Base-by-base conservation (phyloP, 2,329 filamentous ascomycete species). In the Blastomyces gilchristii region DNA sequence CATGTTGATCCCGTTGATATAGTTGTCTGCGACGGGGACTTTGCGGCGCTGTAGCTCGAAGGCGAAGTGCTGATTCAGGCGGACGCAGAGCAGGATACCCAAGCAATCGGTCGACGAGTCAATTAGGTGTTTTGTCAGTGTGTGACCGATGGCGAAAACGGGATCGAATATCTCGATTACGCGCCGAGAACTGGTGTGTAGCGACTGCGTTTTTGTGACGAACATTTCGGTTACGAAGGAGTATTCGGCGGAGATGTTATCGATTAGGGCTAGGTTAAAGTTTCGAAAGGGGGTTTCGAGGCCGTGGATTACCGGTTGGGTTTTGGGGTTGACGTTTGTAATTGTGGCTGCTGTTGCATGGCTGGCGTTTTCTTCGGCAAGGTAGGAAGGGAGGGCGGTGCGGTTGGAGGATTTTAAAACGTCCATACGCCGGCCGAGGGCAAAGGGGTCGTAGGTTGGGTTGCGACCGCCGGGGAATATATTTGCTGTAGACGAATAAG, bases 1-100 rank as follows among this genome's bases (percentile, higher is more conserved):
- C 91, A 99, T 99, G 71, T 89, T 92, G 5, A 91, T 96, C 56
- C 86, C 92, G 73, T 99, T 99, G 72, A 97, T 87, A 73, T 99
- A 99, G 49, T 85, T 83, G 71, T 99, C 94, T 1, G 90, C 87
- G 5, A 91, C 87, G 0, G 94, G 94, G 0, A 97, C 86, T 72
- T 95, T 93, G 62, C 93, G 86, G 12, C 93, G 85, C 75, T 99
- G 94, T 43, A 97, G 82, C 75, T 96, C 90, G 72, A 99, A 99
- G 18, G 94, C 92, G 64, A 93, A 87, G 68, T 94, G 90, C 72
- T 97, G 94, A 69, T 96, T 99, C 18, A 99, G 78, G 6, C 94
- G 86, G 41, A 99, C 92, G 71, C 90, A 94, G n/a, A 97, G 82
- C 8, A 99, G 80, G 11, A 97, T 81, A 2, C 94, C 94, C 0